These are phyloP conservation scores for Dacryopinax spathularia DNA, from an alignment of 768 basidiomycete genomes.

Conservation along the genomic window DNA sequence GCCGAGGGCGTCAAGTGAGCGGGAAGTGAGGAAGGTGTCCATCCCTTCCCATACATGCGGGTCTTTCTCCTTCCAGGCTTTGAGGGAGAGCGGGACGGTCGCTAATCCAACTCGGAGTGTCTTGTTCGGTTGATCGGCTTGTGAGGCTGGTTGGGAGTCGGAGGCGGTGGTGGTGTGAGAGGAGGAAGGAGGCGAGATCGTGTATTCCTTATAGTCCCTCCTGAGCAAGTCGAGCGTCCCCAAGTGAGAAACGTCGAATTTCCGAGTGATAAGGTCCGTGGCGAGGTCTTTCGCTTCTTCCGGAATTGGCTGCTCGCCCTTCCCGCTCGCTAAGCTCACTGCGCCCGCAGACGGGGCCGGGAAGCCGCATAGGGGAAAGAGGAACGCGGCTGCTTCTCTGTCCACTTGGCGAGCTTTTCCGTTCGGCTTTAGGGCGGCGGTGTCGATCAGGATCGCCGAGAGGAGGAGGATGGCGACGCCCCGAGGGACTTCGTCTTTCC, in stretches of 20 bases:
- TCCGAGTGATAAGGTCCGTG: conserved; percentile 38
- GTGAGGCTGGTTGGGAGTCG: no score
- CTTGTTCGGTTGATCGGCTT: conserved; percentile 25
- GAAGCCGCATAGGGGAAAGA: conserved; percentile 43
- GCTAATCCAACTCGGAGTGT: conserved; percentile 58
- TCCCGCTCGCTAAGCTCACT: conserved; percentile 16
- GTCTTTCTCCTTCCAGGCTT: conserved; percentile 38
- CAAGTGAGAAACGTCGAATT: conserved; percentile 53
- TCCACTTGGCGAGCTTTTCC: conserved; percentile 66
- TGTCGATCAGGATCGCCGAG: conserved; percentile 75
- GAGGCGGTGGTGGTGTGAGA: no score
- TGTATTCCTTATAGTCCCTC: conserved; percentile 91
- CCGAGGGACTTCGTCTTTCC: conserved; percentile 27
- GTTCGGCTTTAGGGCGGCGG: conserved; percentile 55
- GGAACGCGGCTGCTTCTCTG: conserved; percentile 43
- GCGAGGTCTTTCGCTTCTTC: conserved; percentile 38
- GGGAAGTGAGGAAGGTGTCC: conserved; percentile 50
- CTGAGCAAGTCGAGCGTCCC: conserved; percentile 63
- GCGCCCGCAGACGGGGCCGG: conserved; percentile 25
- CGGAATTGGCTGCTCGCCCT: conserved; percentile 24
- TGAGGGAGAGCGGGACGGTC: conserved; percentile 61
- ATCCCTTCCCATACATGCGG: conserved; percentile 27
- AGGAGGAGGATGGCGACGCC: conserved; percentile 70
- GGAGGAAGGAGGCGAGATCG: conserved; percentile 35
- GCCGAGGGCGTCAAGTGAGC: conserved; percentile 53